Base-by-base conservation (phyloP, 768 basidiomycete species). In the Kwoniella dejecticola region DNA sequence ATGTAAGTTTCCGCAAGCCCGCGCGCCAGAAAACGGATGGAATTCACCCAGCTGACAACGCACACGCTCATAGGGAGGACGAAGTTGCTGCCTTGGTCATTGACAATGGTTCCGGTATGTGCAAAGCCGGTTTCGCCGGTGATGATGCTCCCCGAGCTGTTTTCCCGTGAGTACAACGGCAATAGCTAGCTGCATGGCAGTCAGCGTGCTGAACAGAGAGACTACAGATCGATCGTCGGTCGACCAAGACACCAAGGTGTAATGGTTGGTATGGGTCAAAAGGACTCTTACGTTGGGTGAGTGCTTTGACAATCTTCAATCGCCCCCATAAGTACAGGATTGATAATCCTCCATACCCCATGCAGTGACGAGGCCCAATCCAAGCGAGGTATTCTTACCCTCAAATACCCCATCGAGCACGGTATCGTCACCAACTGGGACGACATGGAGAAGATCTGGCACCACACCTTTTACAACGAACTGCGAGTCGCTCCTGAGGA, bases 391-490 rank as follows among this genome's bases (percentile, higher is more conserved):
- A 91, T 95, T 79, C 84, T 95, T 66, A 89, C 88, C 46, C 82
- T 95, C 72, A 92, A 93, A 82, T 91, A 95, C 82, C 92, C 90
- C 53, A 91, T 91, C 70, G 89, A 92, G 80, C 90, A 91, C 82
- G 90, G 90, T 81, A 89, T 91, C 76, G 89, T 95, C 79, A 93
- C 91, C 80, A 93, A 96, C 86, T 96, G 93, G 93, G 93, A 94
- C 74, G 92, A 94, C 81, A 94, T 94, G 91, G 93, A 95, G 83
- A 93, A 94, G 83, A 94, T 94, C 79, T 95, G 91, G 91, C 91
- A 93, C 80, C 91, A 94, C 83, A 93, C 92, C 30, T 95, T 94
- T 82, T 94, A 91, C 86, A 93, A 93, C 79, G 91, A 91, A 81
- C 87, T 91, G 63, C 90, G 90, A 82, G 90, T 93, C 70, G 90